Evolutionary conservation across 1,139 yeast genomes (phyloP), one percentile per base, ranked within the genome.

Genomic region (Geotrichum klebahnii): DNA sequence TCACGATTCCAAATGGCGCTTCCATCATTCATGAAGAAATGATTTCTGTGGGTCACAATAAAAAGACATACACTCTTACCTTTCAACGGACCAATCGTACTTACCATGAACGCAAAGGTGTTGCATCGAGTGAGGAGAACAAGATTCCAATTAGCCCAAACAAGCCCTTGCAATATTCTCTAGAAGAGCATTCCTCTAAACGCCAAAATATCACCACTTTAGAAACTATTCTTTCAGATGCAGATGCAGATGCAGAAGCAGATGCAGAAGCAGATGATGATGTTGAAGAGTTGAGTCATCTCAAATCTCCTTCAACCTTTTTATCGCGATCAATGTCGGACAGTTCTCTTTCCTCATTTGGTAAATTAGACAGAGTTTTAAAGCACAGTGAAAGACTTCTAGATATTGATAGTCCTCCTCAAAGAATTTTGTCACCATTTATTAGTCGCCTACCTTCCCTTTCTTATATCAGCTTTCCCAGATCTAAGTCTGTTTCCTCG

Each of bases 1-100:
- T 59, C 39, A 48, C 44, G 24, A 47, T 59, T 8, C 64, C 64
- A 1, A 46, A 55, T 3, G 62, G 59, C 12, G 61, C 63, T 5
- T 48, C 54, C 5, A 53, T 60, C 12, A 33, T 60, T 10, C 53
- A 55, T 29, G 59, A 55, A 40, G 59, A 59, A 29, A 22, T 50
- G 4, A 44, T 43, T 26, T 36, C 53, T 22, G 22, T 45, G 8
- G 44, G 39, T 12, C 45, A 48, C 1, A 39, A 46, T 12, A 55
- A 48, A 9, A 47, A 54, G 14, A 51, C 48, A 32, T 58, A 58
- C 38, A 55, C 50, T 29, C 52, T 59, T 23, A 55, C 55, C 4
- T 58, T 59, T 38, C 60, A 60, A 44, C 57, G 51, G 28, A 48
- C 54, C 12, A 44, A 51, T 1, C 54, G 59, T 23, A 44, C 48